phyloP scores from a whole-genome alignment of 1,284 basidiomycete genomes.

The Ceratobasidium sp. region DNA sequence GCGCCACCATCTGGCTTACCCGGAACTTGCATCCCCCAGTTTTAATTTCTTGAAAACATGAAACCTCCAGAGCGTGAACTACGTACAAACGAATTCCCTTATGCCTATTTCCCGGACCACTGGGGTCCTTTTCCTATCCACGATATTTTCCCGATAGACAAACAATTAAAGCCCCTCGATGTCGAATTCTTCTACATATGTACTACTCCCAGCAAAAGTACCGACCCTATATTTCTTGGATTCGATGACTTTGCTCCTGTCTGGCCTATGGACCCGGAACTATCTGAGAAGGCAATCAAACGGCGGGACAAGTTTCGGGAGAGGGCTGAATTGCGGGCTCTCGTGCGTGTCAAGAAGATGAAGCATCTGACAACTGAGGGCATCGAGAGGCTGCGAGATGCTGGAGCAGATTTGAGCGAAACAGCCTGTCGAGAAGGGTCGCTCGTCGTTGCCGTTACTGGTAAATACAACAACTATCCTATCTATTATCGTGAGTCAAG shows the following conservation, averaged over 20 bases:
- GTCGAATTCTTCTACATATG: constrained; percentile 22
- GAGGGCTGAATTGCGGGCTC: constrained; percentile 18
- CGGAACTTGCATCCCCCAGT: too few species aligned
- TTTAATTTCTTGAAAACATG: not conserved
- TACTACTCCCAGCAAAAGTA: not conserved
- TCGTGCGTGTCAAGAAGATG: constrained; percentile 7
- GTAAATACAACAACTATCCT: constrained; percentile 1
- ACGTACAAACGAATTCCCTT: constrained; percentile 2
- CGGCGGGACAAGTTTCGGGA: constrained; percentile 18
- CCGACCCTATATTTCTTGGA: not conserved
- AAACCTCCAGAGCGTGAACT: not conserved
- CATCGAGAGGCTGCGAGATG: not conserved
- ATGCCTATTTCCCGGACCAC: constrained; percentile 17
- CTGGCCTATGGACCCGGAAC: constrained; percentile 3
- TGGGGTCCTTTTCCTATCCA: constrained; percentile 28
- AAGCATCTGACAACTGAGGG: constrained; percentile 9
- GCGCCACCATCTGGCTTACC: too few species aligned
- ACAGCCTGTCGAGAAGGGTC: not conserved
- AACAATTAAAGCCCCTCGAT: not conserved
- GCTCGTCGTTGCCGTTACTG: constrained; percentile 15
- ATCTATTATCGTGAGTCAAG: constrained; percentile 7
- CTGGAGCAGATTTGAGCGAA: constrained; percentile 28
- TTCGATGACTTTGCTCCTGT: constrained; percentile 29
- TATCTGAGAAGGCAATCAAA: not conserved
- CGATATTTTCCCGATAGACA: not conserved